Base-by-base conservation (phyloP, 331 rosid genomes). In the Acacia concinna region DNA sequence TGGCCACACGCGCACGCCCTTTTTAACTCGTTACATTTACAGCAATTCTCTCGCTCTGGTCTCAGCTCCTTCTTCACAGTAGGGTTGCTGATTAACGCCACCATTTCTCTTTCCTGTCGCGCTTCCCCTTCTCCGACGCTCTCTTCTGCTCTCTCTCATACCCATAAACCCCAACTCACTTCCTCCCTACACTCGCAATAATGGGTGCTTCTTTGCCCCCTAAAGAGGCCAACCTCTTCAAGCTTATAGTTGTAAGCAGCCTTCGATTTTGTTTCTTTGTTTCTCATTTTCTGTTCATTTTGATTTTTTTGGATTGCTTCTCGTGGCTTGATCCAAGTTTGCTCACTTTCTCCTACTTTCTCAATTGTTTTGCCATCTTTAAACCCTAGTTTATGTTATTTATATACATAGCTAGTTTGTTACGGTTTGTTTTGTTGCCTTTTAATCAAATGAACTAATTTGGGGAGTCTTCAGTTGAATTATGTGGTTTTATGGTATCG, bases 171-270 rank as follows among this genome's bases (percentile, higher is more conserved):
- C 75, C 23, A 20, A 34, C 70, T 17, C 68, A 12, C 71, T 20
- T 7, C 47, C 41, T 34, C 31, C 25, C 54, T 41, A 4, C 21
- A 73, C 21, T 84, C 30, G 44, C 85, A 74, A 71, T 86, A 87
- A 95, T 95, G 99, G 99, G 97, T 71, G 97, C 94, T 82, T 90
- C 97, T 34, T 94, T 95, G 54, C 99, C 99, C 9, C 81, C 96
- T 40, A 95, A 87, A 71, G 99, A 95, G 91, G 96, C 99, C 79
- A 95, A 91, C 86, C 97, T 95, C 88, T 95, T 95, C 96, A 95
- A 95, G 88, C 97, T 95, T 91, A 91, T 95, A 84, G 99, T 85
- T 51, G 88, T 86, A 83, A 86, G 87, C 44, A 86, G 74, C 83
- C 62, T 80, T 32, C 81, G 75, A 67, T 62, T 79, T 46, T 27